Evolutionary conservation across 73 alveolate genomes (phyloP).

Genomic region (Paramecium sexaurelia): DNA sequence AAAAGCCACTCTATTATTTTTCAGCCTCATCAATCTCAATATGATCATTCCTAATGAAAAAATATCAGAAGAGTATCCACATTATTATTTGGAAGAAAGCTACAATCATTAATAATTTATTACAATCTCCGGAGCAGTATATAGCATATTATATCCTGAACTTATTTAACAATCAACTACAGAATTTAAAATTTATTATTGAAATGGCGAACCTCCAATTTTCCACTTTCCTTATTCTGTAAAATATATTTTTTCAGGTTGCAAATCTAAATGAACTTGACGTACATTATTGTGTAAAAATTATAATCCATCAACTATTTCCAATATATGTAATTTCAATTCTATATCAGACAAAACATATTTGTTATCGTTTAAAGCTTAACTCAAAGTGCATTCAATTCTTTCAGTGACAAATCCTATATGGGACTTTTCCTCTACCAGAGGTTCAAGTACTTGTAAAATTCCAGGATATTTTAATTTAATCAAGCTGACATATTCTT

Average conservation of each 20-base stretch:
- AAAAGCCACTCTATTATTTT: background rate
- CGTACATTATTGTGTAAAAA: constrained; percentile 31
- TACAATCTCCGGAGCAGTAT: constrained; percentile 11
- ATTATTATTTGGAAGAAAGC: background rate
- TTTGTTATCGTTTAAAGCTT: background rate
- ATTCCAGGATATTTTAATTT: constrained; percentile 48
- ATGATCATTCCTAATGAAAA: constrained; percentile 44
- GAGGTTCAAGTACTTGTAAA: constrained; percentile 22
- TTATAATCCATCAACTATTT: constrained; percentile 51
- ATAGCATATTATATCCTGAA: background rate
- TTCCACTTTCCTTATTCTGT: constrained; percentile 51
- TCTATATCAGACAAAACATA: constrained; percentile 12
- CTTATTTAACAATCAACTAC: background rate
- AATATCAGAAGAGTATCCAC: constrained; percentile 6
- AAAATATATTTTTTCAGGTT: constrained; percentile 25
- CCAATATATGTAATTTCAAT: constrained; percentile 36
- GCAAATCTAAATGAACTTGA: constrained; percentile 21
- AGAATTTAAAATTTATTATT: background rate
- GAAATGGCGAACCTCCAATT: constrained; percentile 44
- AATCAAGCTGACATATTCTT: constrained; percentile 10
- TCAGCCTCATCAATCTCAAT: background rate
- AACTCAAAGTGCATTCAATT: background rate
- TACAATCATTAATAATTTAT: background rate
- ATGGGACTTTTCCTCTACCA: constrained; percentile 31
- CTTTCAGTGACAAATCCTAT: constrained; percentile 58